Percentiles rank a stretch among this genome's conserved stretches.
Evolutionary conservation across 1,284 basidiomycete genomes (phyloP).

Genomic region (Microbotryum violaceum): DNA sequence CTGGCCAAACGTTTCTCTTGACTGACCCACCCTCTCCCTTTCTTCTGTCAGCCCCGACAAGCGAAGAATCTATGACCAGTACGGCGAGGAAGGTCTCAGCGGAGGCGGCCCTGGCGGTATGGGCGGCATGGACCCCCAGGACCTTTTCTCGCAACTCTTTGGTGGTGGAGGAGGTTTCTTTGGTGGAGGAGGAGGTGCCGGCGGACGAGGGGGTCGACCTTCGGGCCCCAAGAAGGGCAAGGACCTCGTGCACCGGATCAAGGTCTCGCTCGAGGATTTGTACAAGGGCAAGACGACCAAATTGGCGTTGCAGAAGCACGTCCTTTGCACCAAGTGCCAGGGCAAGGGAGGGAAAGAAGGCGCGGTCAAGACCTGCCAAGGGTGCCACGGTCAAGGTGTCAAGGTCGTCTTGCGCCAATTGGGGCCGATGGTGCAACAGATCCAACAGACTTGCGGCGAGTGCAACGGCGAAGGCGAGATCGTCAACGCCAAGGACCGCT

Average conservation of each 20-base stretch:
- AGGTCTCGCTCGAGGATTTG: slow-evolving; percentile 92
- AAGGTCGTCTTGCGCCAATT: slow-evolving; percentile 88
- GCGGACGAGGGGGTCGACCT: slow-evolving; percentile 52
- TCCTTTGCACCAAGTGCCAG: slow-evolving; percentile 86
- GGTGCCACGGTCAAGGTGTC: slow-evolving; percentile 85
- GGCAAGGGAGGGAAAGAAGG: slow-evolving; percentile 98
- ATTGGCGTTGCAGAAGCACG: slow-evolving; percentile 90
- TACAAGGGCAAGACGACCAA: slow-evolving; percentile 99
- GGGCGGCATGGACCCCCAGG: slow-evolving; percentile 88
- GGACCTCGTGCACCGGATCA: slow-evolving; percentile 94
- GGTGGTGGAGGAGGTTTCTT: slow-evolving; percentile 55
- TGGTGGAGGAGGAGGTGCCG: slow-evolving; percentile 49
- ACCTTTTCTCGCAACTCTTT: slow-evolving; percentile 96
- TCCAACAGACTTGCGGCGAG: slow-evolving; percentile 90
- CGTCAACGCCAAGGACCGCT: slow-evolving; percentile 90
- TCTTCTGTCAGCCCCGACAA: slow-evolving; percentile 20
- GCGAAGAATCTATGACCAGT: slow-evolving; percentile 63
- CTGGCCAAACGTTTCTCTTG: slow-evolving; percentile 46
- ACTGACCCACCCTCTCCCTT: slow-evolving; percentile 7
- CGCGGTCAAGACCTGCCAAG: slow-evolving; percentile 69
- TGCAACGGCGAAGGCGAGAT: slow-evolving; percentile 87
- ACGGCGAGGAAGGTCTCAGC: slow-evolving; percentile 85
- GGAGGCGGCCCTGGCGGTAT: slow-evolving; percentile 71
- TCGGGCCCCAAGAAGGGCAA: slow-evolving; percentile 93
- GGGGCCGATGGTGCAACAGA: slow-evolving; percentile 99